Base-by-base conservation (phyloP, 140 eudicot genomes). In the Anethum foeniculum region DNA sequence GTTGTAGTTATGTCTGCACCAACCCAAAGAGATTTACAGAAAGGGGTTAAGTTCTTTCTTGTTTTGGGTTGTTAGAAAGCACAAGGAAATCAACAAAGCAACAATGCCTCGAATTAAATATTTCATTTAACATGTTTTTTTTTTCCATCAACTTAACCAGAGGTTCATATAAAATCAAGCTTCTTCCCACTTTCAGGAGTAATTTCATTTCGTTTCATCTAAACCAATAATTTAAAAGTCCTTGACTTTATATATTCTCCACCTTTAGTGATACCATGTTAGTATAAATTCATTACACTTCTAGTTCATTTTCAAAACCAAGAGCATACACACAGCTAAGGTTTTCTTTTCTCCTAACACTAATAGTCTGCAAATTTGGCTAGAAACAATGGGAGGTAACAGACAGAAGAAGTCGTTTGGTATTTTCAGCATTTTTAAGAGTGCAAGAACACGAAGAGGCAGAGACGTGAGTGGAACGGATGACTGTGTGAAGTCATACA, bases 401-500 rank as follows among this genome's bases (percentile, higher is more conserved):
- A 71, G 75, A 68, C 85, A 79, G 78, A 86, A 86, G 71, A 76
- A 76, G 7, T 81, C 85, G 0, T 81, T 36, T 39, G 74, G 82
- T 12, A 39, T 86, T 27, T 51, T 86, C 80, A 86, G 44, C 81
- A 79, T 86, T 23, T 81, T 86, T 80, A 86, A 84, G 79, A 73
- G 47, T 52, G 77, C 80, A 76, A 86, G 83, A 72, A 8, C 60
- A 36, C 79, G 82, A 78, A 49, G 80, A 60, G 83, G 67, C 30
- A 87, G 54, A 5, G 85, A 79, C 60, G 58, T 5, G 39, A 77
- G 84, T 23, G 77, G 52, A 41, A 8, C 10, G 80, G 90, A 85
- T 44, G 90, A 87, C 80, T 80, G 49, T 48, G 21, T 80, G n/a
- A 84, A 84, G 41, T 86, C 88, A 0, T 80, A 87, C 82, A 87